Base-by-base conservation (phyloP, 106 monocot genomes). In the Chionographis japonica region DNA sequence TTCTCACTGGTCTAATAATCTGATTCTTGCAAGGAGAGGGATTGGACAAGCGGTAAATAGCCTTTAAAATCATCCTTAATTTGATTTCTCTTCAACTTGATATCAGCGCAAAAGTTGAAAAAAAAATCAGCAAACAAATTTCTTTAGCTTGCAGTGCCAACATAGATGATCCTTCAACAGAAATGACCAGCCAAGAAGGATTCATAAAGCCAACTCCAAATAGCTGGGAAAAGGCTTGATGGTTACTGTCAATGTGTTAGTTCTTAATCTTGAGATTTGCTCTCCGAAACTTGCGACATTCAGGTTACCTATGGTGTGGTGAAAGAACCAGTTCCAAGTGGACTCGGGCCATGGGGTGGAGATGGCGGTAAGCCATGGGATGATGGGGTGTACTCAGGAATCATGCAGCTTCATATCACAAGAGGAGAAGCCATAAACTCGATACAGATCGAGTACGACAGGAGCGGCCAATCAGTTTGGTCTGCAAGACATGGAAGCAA, bases 281-380 rank as follows among this genome's bases (percentile, higher is more conserved):
- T 35, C 36, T 37, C 9, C 6, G 17, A 8, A 20, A 41, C 42
- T 11, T n/a, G 3, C 52, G 4, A 36, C 5, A 72, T 61, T 50
- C 62, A 81, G 81, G 74, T 83, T 36, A 74, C 66, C 17, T 75
- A 71, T 68, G 79, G 78, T 42, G 66, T 79, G 66, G 35, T 79
- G 52, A 83, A 83, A 75, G 83, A 82, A 55, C 82, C 83, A 15
- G 67, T 78, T 13, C 83, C 83, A 4, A 27, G 39, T 38, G 72
- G 76, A 17, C 80, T 77, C 7, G 85, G 85, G 40, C 85, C 80
- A 8, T 85, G 80, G 80, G 85, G 85, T 74, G 80, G 85, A 19
- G 77, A 70, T 4, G 80, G 69, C 35, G 85, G 85, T 15, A 72
- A 74, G 50, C 73, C 76, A 57, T 85, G 80, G 80, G 80, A 85